Evolutionary conservation across 148 eudicot species (phyloP), one percentile per base, ranked within the genome.

Genomic region (Nepenthes mirabilis): DNA sequence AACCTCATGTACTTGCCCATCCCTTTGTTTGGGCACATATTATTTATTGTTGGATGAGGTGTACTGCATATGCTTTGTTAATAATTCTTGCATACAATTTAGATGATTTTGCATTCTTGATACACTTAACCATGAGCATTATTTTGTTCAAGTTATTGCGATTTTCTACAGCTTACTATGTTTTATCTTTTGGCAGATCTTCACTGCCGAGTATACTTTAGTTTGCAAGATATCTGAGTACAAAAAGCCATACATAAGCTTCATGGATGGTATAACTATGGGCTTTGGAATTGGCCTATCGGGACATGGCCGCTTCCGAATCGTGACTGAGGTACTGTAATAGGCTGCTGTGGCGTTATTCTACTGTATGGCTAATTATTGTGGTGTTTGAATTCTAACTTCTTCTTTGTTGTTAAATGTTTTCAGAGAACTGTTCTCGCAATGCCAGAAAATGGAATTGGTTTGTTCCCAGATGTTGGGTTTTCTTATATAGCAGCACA

Each of bases 231-330:
- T 88, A 37, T 81, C 72, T 47, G 83, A 82, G 56, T 91, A 85
- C 72, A 83, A 79, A 70, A 91, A 91, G 76, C 98, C 98, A 11
- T 91, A 85, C 67, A 79, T 91, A 59, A 69, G 85, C 79, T 83
- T 91, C 74, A 91, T 91, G 98, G 96, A 91, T 71, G 98, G 98
- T 64, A 74, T 91, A 51, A 86, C 95, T 47, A 91, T 91, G 98
- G 98, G 98, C 57, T 88, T 88, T 74, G 98, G 98, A 53, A 88
- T 91, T 70, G 98, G 98, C 53, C 76, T 91, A 61, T 88, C 96
- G 68, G 98, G 96, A 45, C 98, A 91, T 75, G 98, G 98, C 45
- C 82, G 82, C 43, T 91, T 83, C 71, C 86, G 95, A 57, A 70
- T 91, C 63, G 80, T 91, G 65, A 91, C 98, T 2, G 98, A 91